Base-by-base conservation (phyloP, 352 stramenopile species). In the Globisporangium barbulae region DNA sequence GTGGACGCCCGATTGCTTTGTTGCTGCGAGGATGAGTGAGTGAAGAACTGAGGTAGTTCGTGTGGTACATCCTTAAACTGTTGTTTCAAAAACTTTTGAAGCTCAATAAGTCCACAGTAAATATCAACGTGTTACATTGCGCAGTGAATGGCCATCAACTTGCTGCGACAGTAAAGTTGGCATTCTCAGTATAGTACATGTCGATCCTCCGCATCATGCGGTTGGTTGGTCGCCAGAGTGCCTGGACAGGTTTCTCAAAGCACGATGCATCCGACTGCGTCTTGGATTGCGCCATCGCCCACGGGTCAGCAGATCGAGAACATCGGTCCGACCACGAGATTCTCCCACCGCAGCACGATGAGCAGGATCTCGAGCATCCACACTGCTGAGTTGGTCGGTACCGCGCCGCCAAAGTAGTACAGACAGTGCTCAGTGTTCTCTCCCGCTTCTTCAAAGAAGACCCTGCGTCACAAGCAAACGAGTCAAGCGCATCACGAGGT, bases 311-410 rank as follows among this genome's bases (percentile, higher is more conserved):
- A 56, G 30, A 56, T 56, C 19, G 65, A 45, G 49, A 87, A 78
- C 10, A 75, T 63, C 10, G 76, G 75, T 2, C 75, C 76, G 9
- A 88, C 54, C 30, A 90, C 71, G 37, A 72, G 75, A 35, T 71
- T 70, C 53, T 90, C 78, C 76, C 77, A 90, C 2, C 75, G 74
- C 47, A 88, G 64, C 13, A 71, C 78, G 13, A 90, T 67, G 25
- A 85, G 66, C 54, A 88, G 67, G 22, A 86, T 75, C 59, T 90
- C 78, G 30, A 90, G 70, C 73, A 90, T 82, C 78, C 81, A 88
- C 28, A 70, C 74, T 6, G 71, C 74, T 4, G 68, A 65, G 7
- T 71, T 86, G 57, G 74, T 65, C 41, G 68, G 61, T 9, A 84
- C 61, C n/a, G 76, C 73, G 0, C 81, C 81, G 0, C 78, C 77